phyloP scores from a whole-genome alignment of 2,329 filamentous ascomycete genomes.

The Lasiodiplodia theobromae region DNA sequence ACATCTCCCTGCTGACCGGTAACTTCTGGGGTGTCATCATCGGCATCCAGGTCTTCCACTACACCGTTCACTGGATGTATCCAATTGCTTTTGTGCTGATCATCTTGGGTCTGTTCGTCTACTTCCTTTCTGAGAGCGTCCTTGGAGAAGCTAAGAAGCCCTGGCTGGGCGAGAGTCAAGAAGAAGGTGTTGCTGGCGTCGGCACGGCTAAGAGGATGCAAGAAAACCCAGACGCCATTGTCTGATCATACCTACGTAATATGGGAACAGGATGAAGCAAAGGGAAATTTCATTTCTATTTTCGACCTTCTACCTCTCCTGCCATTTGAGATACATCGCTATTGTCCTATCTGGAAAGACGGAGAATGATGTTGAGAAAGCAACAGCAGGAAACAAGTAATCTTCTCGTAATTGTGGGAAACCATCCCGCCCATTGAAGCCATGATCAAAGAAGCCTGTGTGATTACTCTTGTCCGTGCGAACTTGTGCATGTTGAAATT shows the following conservation, averaged over 20 bases:
- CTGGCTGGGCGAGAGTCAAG: conserved; percentile 89
- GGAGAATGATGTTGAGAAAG: background rate
- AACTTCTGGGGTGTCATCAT: conserved; percentile 99
- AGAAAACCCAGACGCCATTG: conserved; percentile 48
- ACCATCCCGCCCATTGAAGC: background rate
- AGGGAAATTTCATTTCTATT: background rate
- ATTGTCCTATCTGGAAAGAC: conserved; percentile 4
- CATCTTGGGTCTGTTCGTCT: conserved; percentile 81
- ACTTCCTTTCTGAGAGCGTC: conserved; percentile 83
- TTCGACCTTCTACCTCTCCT: background rate
- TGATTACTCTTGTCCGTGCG: background rate
- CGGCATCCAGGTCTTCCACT: conserved; percentile 83
- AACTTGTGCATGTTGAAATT: background rate
- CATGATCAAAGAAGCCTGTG: background rate
- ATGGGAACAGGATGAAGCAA: background rate
- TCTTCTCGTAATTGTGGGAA: background rate
- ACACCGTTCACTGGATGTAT: conserved; percentile 86
- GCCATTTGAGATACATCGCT: background rate
- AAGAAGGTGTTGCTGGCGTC: conserved; percentile 77
- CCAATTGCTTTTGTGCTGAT: conserved; percentile 95
- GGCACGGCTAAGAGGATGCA: conserved; percentile 80
- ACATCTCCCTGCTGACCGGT: conserved; percentile 89
- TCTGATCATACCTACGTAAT: conserved; percentile 36
- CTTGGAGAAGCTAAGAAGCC: conserved; percentile 92
- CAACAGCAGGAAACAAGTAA: conserved; percentile 7